Conservation (phyloP, 164 flowering plant species). For the Piper longum region DNA sequence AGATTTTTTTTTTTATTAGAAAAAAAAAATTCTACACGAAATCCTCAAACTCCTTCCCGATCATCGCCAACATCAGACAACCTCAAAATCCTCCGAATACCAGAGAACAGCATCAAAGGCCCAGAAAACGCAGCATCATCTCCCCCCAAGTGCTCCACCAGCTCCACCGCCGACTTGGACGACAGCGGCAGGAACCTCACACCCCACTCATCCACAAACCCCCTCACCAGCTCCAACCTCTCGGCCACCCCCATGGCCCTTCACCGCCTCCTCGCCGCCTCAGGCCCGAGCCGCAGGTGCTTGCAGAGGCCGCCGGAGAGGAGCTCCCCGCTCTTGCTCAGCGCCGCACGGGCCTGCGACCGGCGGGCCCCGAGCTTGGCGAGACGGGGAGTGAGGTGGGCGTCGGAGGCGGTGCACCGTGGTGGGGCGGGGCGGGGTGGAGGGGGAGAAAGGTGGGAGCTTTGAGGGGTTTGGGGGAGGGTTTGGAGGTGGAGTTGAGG, state of each 20-base stretch:
- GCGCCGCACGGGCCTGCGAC: slow-evolving; percentile 40
- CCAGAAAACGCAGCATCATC: slow-evolving; percentile 12
- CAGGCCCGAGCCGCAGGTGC: slow-evolving; percentile 21
- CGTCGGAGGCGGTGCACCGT: slow-evolving; percentile 23
- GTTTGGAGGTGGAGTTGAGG: neutral
- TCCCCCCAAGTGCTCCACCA: slow-evolving; percentile 45
- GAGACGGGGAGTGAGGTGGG: slow-evolving; percentile 29
- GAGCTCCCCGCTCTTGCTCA: slow-evolving; percentile 52
- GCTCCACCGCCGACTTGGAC: slow-evolving; percentile 42
- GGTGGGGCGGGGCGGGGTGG: slow-evolving; percentile 11
- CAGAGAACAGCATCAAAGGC: slow-evolving; percentile 7
- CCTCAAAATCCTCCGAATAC: slow-evolving; percentile 12
- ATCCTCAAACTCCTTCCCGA: neutral
- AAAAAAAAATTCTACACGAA: neutral
- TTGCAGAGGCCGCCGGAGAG: slow-evolving; percentile 42
- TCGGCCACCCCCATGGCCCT: slow-evolving; percentile 40
- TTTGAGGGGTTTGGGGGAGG: slow-evolving; percentile 7
- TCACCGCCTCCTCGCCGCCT: slow-evolving; percentile 47
- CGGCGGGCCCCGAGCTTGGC: slow-evolving; percentile 23
- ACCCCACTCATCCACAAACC: slow-evolving; percentile 63
- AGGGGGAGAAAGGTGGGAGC: slow-evolving; percentile 8
- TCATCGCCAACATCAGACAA: neutral
- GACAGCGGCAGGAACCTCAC: slow-evolving; percentile 65
- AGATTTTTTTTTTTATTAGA: neutral
- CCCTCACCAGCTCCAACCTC: slow-evolving; percentile 34